These are phyloP conservation scores for Blastobotrys peoriensis DNA, from an alignment of 805 yeast species.

Conservation along the genomic window DNA sequence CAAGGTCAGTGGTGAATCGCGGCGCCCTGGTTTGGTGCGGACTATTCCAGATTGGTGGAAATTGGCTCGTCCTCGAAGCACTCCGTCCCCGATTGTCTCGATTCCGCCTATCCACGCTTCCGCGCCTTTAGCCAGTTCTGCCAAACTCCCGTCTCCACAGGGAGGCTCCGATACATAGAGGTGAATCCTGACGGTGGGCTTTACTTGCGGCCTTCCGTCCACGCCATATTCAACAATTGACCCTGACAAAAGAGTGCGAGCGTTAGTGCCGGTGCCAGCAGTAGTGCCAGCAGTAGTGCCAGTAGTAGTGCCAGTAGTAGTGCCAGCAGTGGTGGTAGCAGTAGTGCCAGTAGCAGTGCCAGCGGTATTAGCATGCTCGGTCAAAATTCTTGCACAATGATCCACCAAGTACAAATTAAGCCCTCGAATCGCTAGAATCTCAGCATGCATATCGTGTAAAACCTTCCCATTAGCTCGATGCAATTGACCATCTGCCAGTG, in stretches of 20 bases:
- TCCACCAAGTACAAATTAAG: constrained; percentile 57
- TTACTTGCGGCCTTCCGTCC: constrained; percentile 9
- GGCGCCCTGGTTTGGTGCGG: constrained; percentile 89
- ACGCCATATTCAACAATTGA: not conserved
- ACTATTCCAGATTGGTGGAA: constrained; percentile 56
- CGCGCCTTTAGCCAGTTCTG: constrained; percentile 27
- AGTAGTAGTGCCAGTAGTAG: constrained; percentile 4
- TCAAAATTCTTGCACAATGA: constrained; percentile 37
- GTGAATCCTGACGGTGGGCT: constrained; percentile 38
- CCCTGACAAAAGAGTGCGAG: not conserved
- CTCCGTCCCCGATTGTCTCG: constrained; percentile 3
- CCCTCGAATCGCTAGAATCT: constrained; percentile 63
- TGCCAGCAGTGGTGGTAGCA: not conserved
- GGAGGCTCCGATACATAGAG: constrained; percentile 72
- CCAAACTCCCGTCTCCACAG: constrained; percentile 86
- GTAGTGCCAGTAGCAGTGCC: not conserved
- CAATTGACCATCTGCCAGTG: constrained; percentile 51
- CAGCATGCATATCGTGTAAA: constrained; percentile 90
- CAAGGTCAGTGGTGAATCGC: constrained; percentile 62
- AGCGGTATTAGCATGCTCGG: no score
- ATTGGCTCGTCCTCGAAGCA: constrained; percentile 58
- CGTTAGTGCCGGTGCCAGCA: not conserved
- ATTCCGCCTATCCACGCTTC: constrained; percentile 19
- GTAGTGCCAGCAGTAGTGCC: constrained; percentile 7
- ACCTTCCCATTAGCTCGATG: constrained; percentile 48